Evolutionary conservation across 306 rosid genomes (phyloP), one percentile per base, ranked within the genome.

Genomic region (Sphenostylis stenocarpa): DNA sequence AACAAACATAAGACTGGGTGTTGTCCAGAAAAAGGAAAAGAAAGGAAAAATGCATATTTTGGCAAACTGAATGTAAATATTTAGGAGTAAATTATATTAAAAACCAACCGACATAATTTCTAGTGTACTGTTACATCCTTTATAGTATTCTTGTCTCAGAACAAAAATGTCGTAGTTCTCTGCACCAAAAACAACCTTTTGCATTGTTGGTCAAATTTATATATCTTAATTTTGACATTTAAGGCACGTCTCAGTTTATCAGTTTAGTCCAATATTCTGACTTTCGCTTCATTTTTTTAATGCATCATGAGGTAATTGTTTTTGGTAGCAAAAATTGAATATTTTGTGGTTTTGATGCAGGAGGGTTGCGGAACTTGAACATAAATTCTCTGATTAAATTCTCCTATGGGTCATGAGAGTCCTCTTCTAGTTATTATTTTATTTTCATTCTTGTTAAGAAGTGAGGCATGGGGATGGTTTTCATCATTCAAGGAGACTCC

Each of bases 391-490:
- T 43, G 26, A 17, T 53, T 64, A 49, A 29, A 72, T 55, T 24
- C 55, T 78, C 15, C 5, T 12, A 91, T 91, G 94, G 82, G 65
- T 24, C 7, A 24, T 38, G 55, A 47, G 48, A 45, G 1, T 31
- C 71, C 0, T 55, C 80, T 82, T 77, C 67, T 85, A 29, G 47
- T 80, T 66, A 38, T 87, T 17, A n/a, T 85, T 48, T 20, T 87
- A 21, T 19, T 76, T 8, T 84, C 69, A 15, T 55, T 70, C 51
- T 62, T 52, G 3, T 72, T 65, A 5, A 76, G 51, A 51, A 78
- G 87, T 33, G 82, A 91, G 20, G 85, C 94, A 19, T 88, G 94
- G 94, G 78, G 86, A 39, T 91, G 94, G 94, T 89, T 82, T 75
- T 82, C 88, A 52, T 87, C 89, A 55, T 85, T 88, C 0, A 52